Conservation (phyloP, 2,329 filamentous ascomycete species). For the Pestalotiopsis sp. region DNA sequence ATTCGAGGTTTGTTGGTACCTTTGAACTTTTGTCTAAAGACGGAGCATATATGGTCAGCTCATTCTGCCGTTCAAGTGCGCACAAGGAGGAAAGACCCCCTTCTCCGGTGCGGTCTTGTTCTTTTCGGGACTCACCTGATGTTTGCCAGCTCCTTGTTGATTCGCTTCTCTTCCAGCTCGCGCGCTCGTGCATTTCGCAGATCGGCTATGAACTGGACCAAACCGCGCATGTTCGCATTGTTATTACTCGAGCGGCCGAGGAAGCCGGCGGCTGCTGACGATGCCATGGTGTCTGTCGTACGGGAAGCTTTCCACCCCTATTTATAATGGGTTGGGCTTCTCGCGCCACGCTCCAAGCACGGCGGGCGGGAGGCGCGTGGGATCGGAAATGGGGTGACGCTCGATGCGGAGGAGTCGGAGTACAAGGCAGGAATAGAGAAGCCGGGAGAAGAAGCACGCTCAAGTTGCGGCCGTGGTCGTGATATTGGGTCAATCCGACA, state of each 20-base stretch:
- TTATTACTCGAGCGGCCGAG: constrained; percentile 67
- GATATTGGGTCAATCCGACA: constrained; percentile 31
- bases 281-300: constrained; percentile 51
- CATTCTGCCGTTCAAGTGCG: not conserved
- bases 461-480: constrained; percentile 33
- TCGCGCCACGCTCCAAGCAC: not conserved
- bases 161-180: constrained; percentile 97
- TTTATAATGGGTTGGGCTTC: not conserved
- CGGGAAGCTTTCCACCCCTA: constrained; percentile 12
- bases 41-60: constrained; percentile 4
- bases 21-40: constrained; percentile 86
- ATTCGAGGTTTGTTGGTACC: constrained; percentile 42
- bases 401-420: not conserved
- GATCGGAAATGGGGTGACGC: not conserved
- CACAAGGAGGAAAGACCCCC: constrained; percentile 8
- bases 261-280: constrained; percentile 58
- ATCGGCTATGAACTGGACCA: constrained; percentile 98
- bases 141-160: constrained; percentile 99
- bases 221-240: constrained; percentile 73
- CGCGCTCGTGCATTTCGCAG: constrained; percentile 91
- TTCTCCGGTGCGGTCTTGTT: constrained; percentile 18
- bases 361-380: not conserved
- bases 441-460: constrained; percentile 24
- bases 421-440: not conserved
- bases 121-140: constrained; percentile 66